These are phyloP conservation scores for Termitomyces sp. DNA, from an alignment of 768 basidiomycete species.

Conservation along the genomic window DNA sequence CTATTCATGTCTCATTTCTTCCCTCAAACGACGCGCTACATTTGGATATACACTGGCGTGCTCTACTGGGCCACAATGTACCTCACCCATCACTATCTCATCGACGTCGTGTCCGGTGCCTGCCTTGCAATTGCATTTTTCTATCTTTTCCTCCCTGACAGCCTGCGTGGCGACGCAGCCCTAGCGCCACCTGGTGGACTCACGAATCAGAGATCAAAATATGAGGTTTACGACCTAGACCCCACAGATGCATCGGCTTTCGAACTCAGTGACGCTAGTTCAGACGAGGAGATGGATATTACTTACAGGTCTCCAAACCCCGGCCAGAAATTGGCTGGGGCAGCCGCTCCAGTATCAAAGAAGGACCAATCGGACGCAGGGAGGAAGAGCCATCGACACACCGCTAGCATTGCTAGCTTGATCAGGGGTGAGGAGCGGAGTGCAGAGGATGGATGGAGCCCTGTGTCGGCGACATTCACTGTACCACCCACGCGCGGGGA, in stretches of 20 bases:
- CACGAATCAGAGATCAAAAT: conserved; percentile 48
- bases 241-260: conserved; percentile 53
- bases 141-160: conserved; percentile 84
- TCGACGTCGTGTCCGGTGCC: conserved; percentile 93
- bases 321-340: conserved; percentile 29
- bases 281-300: conserved; percentile 70
- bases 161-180: conserved; percentile 57
- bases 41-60: conserved; percentile 80
- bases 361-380: conserved; percentile 20
- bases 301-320: conserved; percentile 65
- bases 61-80: conserved; percentile 99
- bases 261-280: conserved; percentile 49
- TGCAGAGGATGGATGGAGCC: conserved; percentile 83
- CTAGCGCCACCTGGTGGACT: conserved; percentile 43
- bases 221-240: conserved; percentile 74
- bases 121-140: conserved; percentile 87
- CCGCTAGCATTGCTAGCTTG: conserved; percentile 80
- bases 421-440: conserved; percentile 72
- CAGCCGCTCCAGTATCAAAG: conserved; percentile 22
- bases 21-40: conserved; percentile 60
- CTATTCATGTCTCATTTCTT: conserved; percentile 96
- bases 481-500: conserved; percentile 4
- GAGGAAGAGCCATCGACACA: conserved; percentile 62
- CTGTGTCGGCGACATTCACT: conserved; percentile 39
- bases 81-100: conserved; percentile 96